Conservation (phyloP, 352 stramenopile genomes). For the Thraustochytrium striatum region DNA sequence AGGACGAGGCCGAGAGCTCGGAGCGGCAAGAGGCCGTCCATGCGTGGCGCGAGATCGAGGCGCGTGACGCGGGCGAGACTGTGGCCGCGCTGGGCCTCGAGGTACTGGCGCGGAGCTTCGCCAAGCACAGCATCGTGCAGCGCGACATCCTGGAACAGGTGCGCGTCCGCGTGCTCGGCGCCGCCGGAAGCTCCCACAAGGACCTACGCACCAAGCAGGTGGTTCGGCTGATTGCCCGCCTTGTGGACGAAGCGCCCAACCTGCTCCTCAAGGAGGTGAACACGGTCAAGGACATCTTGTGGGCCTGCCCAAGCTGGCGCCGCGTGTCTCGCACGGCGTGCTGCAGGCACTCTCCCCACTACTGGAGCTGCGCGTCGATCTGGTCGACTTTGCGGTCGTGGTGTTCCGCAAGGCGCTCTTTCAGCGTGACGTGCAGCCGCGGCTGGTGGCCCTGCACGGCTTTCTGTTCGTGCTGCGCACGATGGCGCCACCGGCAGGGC, state of each 20-base stretch:
- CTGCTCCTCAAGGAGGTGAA: conserved; percentile 25
- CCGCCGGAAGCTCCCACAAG: background rate
- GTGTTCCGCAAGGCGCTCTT: conserved; percentile 44
- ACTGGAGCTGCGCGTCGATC: background rate
- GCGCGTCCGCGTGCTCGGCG: background rate
- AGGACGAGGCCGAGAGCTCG: too few species aligned
- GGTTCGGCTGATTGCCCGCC: background rate
- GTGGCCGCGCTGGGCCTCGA: background rate
- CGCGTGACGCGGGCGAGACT: background rate
- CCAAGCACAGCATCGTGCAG: conserved; percentile 42
- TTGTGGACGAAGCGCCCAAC: conserved; percentile 25
- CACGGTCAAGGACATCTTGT: conserved; percentile 37
- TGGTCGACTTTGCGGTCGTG: conserved; percentile 26
- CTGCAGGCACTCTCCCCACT: conserved; percentile 17
- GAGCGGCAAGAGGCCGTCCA: background rate
- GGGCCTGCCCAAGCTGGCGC: background rate
- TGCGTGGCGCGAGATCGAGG: background rate
- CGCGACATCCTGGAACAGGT: conserved; percentile 30
- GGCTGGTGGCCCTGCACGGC: conserved; percentile 30
- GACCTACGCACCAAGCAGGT: conserved; percentile 12
- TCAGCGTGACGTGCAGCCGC: conserved; percentile 30
- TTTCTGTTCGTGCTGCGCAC: background rate
- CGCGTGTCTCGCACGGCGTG: background rate
- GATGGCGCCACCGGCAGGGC: background rate
- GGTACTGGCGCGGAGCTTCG: conserved; percentile 3